Conservation (phyloP, 768 basidiomycete genomes). For the Phaeotremella skinneri region DNA sequence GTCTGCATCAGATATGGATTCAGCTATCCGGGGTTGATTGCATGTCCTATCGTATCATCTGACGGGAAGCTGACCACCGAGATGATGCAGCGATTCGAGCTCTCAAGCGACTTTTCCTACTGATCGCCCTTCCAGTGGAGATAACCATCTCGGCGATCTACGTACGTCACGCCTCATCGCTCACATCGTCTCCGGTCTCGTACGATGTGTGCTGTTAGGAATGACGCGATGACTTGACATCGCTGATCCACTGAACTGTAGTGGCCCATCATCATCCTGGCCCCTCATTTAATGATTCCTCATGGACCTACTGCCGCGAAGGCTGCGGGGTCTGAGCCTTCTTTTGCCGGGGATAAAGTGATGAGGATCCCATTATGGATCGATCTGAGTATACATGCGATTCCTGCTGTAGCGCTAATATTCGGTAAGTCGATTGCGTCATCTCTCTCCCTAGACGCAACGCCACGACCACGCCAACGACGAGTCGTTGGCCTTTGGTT, state of each 20-base stretch:
- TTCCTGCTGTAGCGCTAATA: constrained; percentile 61
- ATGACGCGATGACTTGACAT: too few species aligned
- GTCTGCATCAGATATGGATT: constrained; percentile 22
- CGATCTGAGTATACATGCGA: constrained; percentile 67
- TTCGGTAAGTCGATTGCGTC: constrained; percentile 49
- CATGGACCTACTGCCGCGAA: constrained; percentile 26
- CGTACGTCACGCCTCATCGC: constrained; percentile 28
- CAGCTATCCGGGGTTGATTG: neutral
- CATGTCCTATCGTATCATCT: constrained; percentile 4
- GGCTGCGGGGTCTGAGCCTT: constrained; percentile 37
- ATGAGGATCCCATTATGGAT: constrained; percentile 56
- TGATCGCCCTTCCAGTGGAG: constrained; percentile 66
- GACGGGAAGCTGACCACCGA: neutral
- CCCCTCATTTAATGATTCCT: constrained; percentile 63
- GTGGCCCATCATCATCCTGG: constrained; percentile 62
- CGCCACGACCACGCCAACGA: neutral
- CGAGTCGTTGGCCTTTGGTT: neutral
- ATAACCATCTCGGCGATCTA: constrained; percentile 63
- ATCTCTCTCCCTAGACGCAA: neutral
- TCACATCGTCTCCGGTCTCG: neutral
- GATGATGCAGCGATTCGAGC: constrained; percentile 52
- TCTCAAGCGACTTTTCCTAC: constrained; percentile 61
- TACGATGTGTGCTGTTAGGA: too few species aligned
- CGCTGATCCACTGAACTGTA: constrained; percentile 7
- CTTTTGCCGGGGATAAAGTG: constrained; percentile 42